Percentiles rank a stretch among this genome's conserved stretches.
Conservation (phyloP, 345 rosid genomes). For the Heritiera littoralis region DNA sequence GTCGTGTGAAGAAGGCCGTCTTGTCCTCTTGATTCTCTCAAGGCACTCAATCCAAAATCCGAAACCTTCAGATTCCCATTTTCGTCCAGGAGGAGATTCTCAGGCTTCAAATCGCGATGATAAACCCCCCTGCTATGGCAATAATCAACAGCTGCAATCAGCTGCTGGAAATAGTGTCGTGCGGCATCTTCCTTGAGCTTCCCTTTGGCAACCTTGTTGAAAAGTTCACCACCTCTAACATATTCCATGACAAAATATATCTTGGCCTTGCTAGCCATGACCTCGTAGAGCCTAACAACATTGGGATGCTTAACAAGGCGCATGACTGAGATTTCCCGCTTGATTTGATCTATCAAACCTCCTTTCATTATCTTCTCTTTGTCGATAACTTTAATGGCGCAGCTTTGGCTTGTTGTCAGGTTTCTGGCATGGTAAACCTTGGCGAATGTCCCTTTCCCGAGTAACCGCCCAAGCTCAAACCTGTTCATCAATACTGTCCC, state of each 20-base stretch:
- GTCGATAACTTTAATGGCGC: conserved; percentile 73
- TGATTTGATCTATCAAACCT: conserved; percentile 80
- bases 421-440: conserved; percentile 81
- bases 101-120: conserved; percentile 87
- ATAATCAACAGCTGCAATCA: conserved; percentile 72
- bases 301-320: conserved; percentile 77
- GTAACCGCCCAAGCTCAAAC: conserved; percentile 69
- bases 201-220: conserved; percentile 68
- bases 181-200: conserved; percentile 71
- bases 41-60: conserved; percentile 78
- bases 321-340: conserved; percentile 86
- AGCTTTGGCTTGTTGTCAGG: conserved; percentile 56
- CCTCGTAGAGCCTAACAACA: conserved; percentile 74
- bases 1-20: conserved; percentile 88
- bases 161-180: conserved; percentile 71
- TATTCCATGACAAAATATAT: conserved; percentile 84
- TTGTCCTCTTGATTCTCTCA: conserved; percentile 51
- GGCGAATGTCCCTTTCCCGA: conserved; percentile 87
- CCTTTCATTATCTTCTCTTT: conserved; percentile 61
- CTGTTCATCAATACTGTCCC: conserved; percentile 53
- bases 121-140: conserved; percentile 89
- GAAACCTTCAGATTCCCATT: conserved; percentile 67
- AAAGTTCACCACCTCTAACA: conserved; percentile 80
- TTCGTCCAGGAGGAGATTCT: conserved; percentile 82
- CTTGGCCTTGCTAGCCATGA: conserved; percentile 82